Evolutionary conservation across 2,329 filamentous ascomycete species (phyloP).

Genomic region (Paraphoma chrysanthemicola): DNA sequence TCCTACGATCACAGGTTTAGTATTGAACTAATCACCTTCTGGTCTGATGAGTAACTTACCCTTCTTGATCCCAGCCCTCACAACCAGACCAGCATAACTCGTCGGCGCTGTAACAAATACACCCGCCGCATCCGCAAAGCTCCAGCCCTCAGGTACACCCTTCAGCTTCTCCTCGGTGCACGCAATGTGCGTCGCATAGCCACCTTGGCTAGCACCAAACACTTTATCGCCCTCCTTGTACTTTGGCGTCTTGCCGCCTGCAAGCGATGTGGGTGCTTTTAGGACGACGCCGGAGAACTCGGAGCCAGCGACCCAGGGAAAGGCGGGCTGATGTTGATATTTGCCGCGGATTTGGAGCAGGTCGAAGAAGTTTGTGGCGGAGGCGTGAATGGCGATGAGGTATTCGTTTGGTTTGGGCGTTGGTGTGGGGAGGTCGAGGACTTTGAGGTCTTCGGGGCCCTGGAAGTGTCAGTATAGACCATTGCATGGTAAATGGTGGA

Average conservation of each 20-base stretch:
- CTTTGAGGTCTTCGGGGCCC: slow-evolving; percentile 80
- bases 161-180: slow-evolving; percentile 72
- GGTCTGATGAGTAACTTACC: slow-evolving; percentile 27
- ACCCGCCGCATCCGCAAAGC: slow-evolving; percentile 82
- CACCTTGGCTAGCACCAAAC: slow-evolving; percentile 86
- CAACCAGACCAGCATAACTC: slow-evolving; percentile 82
- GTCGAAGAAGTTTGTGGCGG: slow-evolving; percentile 96
- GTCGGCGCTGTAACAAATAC: slow-evolving; percentile 93
- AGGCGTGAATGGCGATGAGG: slow-evolving; percentile 83
- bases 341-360: slow-evolving; percentile 93
- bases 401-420: slow-evolving; percentile 76
- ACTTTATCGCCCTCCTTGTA: slow-evolving; percentile 83
- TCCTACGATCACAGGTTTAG: slow-evolving; percentile 51
- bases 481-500: slow-evolving; percentile 1
- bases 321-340: slow-evolving; percentile 89
- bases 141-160: slow-evolving; percentile 81
- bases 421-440: slow-evolving; percentile 78
- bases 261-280: slow-evolving; percentile 63
- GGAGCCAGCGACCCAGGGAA: slow-evolving; percentile 85
- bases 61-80: slow-evolving; percentile 75
- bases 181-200: slow-evolving; percentile 79
- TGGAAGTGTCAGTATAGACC: slow-evolving; percentile 44
- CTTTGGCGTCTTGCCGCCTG: slow-evolving; percentile 56
- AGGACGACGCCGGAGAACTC: slow-evolving; percentile 86
- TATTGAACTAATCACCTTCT: too few species aligned